Base-by-base conservation (phyloP, 768 basidiomycete genomes). In the Suillus subalutaceus region DNA sequence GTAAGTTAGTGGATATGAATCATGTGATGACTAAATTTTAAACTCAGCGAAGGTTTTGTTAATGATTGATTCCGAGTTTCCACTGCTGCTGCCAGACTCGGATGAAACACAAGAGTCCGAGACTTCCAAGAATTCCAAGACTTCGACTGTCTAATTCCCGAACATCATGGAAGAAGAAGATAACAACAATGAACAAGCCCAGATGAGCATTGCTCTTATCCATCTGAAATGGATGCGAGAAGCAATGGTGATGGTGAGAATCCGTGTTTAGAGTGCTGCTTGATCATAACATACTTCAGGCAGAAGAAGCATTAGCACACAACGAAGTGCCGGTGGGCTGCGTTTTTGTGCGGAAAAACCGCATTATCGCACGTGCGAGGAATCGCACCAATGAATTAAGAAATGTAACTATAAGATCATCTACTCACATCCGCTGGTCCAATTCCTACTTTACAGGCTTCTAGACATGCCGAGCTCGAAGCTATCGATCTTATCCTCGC, bases 301-400 rank as follows among this genome's bases (percentile, higher is more conserved):
- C 93, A 59, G 87, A 92, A 71, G 94, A 98, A 77, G 97, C 97
- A 5, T 79, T 98, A 35, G 81, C 83, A 38, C 88, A 90, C 1
- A 84, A 86, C 30, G 97, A 99, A 79, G 97, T 99, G 6, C 97
- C 97, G 1, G 96, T 99, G 1, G 97, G 97, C 26, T 98, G 97
- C 71, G 87, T 99, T 9, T 97, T 99, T 71, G 93, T 99, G 10
- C 86, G 93, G 67, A 84, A 90, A 63, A 86, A 83, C n/a, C 73
- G 71, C 38, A 83, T 93, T 66, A 92, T 99, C 67, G 96, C 97
- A 1, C 83, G 83, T 71, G 97, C 95, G 1, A 82, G 97, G 58
- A 99, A 99, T 74, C 83, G 95, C 65, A 99, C 97, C 3, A 99
- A 98, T 74, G 90, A 98, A 76, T 87, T 97, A 55, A 83, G 90